Evolutionary conservation across 2,329 filamentous ascomycete genomes (phyloP).

Genomic region (Meredithiella fracta): DNA sequence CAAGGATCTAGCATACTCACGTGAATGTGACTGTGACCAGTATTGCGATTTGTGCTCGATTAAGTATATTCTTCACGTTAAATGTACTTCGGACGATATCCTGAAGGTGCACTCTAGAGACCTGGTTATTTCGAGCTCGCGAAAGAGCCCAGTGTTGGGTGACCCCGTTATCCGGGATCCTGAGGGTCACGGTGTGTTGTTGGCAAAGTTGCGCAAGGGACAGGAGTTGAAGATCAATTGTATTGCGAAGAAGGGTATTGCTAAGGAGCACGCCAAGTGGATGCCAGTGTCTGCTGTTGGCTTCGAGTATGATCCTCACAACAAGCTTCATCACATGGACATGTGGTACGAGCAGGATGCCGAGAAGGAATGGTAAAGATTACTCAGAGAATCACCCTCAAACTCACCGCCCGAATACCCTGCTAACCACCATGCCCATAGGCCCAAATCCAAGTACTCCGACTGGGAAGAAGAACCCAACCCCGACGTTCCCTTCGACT

Average conservation of each 20-base stretch:
- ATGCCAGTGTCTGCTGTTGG: constrained; percentile 80
- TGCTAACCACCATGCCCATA: constrained; percentile 22
- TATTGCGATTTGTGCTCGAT: constrained; percentile 89
- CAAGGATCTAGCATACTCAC: constrained; percentile 67
- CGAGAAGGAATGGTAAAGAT: constrained; percentile 63
- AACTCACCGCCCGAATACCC: neutral
- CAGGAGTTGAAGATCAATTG: constrained; percentile 85
- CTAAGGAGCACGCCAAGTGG: constrained; percentile 98
- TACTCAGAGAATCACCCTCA: neutral
- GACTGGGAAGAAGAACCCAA: constrained; percentile 63
- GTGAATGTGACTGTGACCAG: constrained; percentile 92
- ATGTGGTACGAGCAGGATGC: constrained; percentile 84
- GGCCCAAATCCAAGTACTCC: constrained; percentile 68
- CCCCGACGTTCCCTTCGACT: constrained; percentile 79
- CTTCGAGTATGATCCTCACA: constrained; percentile 96
- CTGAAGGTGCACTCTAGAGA: constrained; percentile 93
- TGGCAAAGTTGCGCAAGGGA: constrained; percentile 75
- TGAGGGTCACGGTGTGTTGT: constrained; percentile 64
- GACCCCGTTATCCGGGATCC: constrained; percentile 71
- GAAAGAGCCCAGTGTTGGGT: constrained; percentile 60
- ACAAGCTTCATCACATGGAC: constrained; percentile 81
- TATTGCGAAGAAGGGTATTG: constrained; percentile 94
- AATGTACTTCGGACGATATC: constrained; percentile 69
- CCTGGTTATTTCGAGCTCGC: constrained; percentile 53
- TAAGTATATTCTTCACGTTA: constrained; percentile 66